These are phyloP conservation scores for Dalbergia cultrata DNA, from an alignment of 306 rosid species.

Conservation along the genomic window DNA sequence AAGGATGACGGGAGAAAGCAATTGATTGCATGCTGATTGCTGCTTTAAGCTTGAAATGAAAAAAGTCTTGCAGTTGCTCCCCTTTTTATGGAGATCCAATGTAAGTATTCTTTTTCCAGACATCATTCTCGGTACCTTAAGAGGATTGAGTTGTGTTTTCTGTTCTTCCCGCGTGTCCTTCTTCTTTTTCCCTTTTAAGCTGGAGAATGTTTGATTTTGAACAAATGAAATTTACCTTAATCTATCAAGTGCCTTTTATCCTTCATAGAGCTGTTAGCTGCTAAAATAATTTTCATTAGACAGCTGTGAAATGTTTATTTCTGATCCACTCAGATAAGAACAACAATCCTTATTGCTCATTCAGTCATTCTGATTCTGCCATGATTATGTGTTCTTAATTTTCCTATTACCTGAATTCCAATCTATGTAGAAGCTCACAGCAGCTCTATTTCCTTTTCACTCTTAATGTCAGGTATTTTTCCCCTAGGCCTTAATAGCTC, in stretches of 20 bases:
- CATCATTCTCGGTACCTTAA: not conserved
- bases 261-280: not conserved
- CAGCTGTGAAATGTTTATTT: no score
- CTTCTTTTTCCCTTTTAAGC: not conserved
- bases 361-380: not conserved
- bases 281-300: no score
- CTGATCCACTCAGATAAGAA: not conserved
- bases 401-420: no score
- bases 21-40: constrained; percentile 26
- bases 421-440: no score
- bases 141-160: not conserved
- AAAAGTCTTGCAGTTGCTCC: not conserved
- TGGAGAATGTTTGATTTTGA: not conserved
- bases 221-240: constrained; percentile 20
- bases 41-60: constrained; percentile 27
- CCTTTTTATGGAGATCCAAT: constrained; percentile 5
- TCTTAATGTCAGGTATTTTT: not conserved
- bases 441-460: not conserved
- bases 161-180: not conserved
- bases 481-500: not conserved
- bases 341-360: not conserved
- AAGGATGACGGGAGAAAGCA: not conserved
- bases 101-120: constrained; percentile 25
- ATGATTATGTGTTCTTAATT: not conserved
- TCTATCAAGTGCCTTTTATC: constrained; percentile 21